Evolutionary conservation across 2,329 filamentous ascomycete genomes (phyloP).

Genomic region (Phoma sp.): DNA sequence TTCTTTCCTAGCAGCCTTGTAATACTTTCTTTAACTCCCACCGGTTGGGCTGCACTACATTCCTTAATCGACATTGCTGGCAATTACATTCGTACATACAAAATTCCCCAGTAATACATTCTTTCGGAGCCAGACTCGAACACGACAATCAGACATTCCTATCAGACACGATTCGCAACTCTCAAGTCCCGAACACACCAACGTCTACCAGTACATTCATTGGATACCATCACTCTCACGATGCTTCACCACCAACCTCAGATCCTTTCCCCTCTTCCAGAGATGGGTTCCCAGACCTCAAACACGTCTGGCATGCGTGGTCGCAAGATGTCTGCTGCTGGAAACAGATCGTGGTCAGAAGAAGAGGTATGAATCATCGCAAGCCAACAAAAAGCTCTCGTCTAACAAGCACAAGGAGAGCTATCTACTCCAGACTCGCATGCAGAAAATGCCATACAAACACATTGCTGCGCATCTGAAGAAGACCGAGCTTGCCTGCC

Average conservation of each 20-base stretch:
- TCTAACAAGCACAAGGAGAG: constrained; percentile 66
- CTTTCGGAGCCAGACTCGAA: constrained; percentile 48
- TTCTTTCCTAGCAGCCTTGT: constrained; percentile 49
- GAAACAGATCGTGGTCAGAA: constrained; percentile 83
- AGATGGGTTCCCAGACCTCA: constrained; percentile 42
- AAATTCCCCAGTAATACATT: constrained; percentile 45
- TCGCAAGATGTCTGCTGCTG: constrained; percentile 73
- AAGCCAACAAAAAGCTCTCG: background rate
- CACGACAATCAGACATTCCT: constrained; percentile 56
- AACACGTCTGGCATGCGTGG: constrained; percentile 63
- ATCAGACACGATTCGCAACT: constrained; percentile 35
- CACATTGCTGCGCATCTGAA: constrained; percentile 84
- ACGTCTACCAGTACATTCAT: constrained; percentile 42
- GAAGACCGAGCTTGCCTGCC: constrained; percentile 87
- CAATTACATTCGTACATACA: constrained; percentile 45
- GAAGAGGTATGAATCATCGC: constrained; percentile 69
- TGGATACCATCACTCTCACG: constrained; percentile 15
- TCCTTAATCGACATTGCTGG: constrained; percentile 56
- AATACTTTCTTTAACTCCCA: constrained; percentile 59
- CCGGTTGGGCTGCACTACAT: constrained; percentile 62
- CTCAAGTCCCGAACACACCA: constrained; percentile 38
- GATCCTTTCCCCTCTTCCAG: constrained; percentile 47
- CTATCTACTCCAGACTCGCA: constrained; percentile 81
- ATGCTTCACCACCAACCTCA: constrained; percentile 50
- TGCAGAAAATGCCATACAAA: constrained; percentile 91